Percentiles rank a stretch among this genome's conserved stretches.
phyloP scores from a whole-genome alignment of 768 basidiomycete species.

The Asterophora lycoperdoides region DNA sequence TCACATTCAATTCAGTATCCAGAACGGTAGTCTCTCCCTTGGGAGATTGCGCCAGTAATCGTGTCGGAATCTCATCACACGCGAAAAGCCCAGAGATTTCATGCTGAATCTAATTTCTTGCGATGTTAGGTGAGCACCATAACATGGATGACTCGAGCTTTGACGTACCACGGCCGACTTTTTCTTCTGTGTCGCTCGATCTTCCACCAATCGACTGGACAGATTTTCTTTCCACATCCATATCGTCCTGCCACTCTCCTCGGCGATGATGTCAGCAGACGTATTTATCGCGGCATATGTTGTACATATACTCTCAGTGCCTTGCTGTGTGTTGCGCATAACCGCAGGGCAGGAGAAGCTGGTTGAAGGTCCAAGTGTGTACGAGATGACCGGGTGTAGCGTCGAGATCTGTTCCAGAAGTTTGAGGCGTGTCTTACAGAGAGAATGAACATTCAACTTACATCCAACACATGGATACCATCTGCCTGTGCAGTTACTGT shows the following conservation, averaged over 20 bases:
- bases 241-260: slow-evolving; percentile 45
- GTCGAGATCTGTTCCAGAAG: slow-evolving; percentile 44
- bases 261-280: slow-evolving; percentile 39
- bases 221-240: slow-evolving; percentile 60
- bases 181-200: slow-evolving; percentile 36
- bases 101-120: slow-evolving; percentile 38
- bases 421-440: background rate
- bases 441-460: slow-evolving; percentile 27
- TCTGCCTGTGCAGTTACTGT: slow-evolving; percentile 70
- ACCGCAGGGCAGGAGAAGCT: slow-evolving; percentile 58
- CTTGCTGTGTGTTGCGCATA: slow-evolving; percentile 32
- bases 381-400: slow-evolving; percentile 62
- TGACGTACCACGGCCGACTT: slow-evolving; percentile 41
- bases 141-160: background rate
- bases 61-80: slow-evolving; percentile 11
- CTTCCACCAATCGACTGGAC: slow-evolving; percentile 27
- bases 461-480: slow-evolving; percentile 73
- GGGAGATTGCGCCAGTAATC: slow-evolving; percentile 27
- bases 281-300: slow-evolving; percentile 54
- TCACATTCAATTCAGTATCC: slow-evolving; percentile 24
- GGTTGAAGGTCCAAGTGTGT: slow-evolving; percentile 65
- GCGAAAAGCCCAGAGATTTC: slow-evolving; percentile 27
- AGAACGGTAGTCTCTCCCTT: slow-evolving; percentile 28
- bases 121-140: slow-evolving; percentile 15
- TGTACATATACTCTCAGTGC: slow-evolving; percentile 34